Evolutionary conservation across 2,329 filamentous ascomycete species (phyloP).

Genomic region (Truncatella angustata): DNA sequence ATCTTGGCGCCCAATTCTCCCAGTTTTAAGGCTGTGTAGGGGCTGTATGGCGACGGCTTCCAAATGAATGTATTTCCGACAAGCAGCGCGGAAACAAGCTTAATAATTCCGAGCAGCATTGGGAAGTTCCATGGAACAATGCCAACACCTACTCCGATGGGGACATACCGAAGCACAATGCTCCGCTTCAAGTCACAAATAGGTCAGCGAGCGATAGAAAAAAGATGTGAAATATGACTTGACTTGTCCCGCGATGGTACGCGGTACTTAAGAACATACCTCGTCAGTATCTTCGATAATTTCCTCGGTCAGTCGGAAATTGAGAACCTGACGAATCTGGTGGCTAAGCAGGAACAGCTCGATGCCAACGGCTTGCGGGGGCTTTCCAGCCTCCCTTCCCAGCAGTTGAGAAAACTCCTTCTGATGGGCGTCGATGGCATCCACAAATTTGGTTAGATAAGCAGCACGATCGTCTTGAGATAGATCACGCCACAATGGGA

Average conservation of each 20-base stretch:
- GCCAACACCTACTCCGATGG: conserved; percentile 42
- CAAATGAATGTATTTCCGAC: conserved; percentile 51
- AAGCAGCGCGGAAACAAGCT: conserved; percentile 55
- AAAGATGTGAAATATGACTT: neutral
- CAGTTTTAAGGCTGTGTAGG: conserved; percentile 58
- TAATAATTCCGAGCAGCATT: conserved; percentile 48
- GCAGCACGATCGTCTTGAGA: conserved; percentile 29
- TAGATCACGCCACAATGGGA: conserved; percentile 19
- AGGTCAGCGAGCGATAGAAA: neutral
- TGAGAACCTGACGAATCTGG: conserved; percentile 20
- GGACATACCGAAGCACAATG: conserved; percentile 24
- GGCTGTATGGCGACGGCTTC: conserved; percentile 22
- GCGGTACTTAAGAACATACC: conserved; percentile 2
- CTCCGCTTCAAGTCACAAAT: neutral
- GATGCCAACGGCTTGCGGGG: conserved; percentile 1
- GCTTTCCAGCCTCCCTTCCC: conserved; percentile 16
- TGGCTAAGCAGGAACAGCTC: conserved; percentile 18
- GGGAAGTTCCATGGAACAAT: conserved; percentile 60
- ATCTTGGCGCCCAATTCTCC: conserved; percentile 55
- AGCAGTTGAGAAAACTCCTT: conserved; percentile 14
- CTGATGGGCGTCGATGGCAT: conserved; percentile 15
- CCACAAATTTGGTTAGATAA: conserved; percentile 18
- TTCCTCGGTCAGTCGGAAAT: conserved; percentile 29
- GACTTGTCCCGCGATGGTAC: neutral
- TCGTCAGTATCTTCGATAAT: conserved; percentile 35